Evolutionary conservation across 75 land plant species (phyloP), one percentile per base, ranked within the genome.

Genomic region (Selaginella moellendorffii): DNA sequence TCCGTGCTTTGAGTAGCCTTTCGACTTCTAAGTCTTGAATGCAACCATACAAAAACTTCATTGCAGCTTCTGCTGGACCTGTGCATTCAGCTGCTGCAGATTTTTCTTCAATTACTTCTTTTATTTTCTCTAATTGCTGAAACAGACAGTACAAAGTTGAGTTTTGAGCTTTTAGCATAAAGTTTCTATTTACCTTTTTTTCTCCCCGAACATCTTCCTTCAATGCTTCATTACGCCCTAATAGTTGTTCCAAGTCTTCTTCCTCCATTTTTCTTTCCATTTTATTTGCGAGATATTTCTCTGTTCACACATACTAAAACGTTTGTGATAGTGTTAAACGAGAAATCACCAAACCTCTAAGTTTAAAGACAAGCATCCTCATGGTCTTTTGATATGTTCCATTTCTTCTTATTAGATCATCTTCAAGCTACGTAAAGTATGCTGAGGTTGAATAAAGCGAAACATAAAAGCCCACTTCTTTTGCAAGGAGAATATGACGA

Each of bases 401-500:
- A 31, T 64, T 64, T 21, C 65, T 64, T 21, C 36, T 29, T 31
- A 17, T 12, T 22, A 64, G 24, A n/a, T 64, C 65, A 29, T 64
- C 65, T 64, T 64, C 42, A 21, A 64, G 42, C 65, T 26, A 46
- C 2, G 25, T 2, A 19, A 30, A 52, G 14, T 17, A 2, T 46
- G 19, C 25, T 24, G 1, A 18, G 19, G 17, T 56, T 8, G 9
- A 56, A 20, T 20, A 56, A 24, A 56, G 18, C 14, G 10, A 20
- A 18, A 19, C 9, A 19, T 8, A 9, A 20, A 56, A 8, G 19
- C n/a, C 8, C 24, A 75, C 77, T 69, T 70, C 73, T 27, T 70
- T 70, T 59, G 64, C 63, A 22, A 75, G 61, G 12, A 65, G 31
- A 14, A 75, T 14, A 14, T 60, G 17, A 1, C 73, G 72, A 20